A percentile compares a stretch with the other conserved stretches of the same genome.
Evolutionary conservation across 345 rosid species (phyloP).

Genomic region (Gossypium thurberi): DNA sequence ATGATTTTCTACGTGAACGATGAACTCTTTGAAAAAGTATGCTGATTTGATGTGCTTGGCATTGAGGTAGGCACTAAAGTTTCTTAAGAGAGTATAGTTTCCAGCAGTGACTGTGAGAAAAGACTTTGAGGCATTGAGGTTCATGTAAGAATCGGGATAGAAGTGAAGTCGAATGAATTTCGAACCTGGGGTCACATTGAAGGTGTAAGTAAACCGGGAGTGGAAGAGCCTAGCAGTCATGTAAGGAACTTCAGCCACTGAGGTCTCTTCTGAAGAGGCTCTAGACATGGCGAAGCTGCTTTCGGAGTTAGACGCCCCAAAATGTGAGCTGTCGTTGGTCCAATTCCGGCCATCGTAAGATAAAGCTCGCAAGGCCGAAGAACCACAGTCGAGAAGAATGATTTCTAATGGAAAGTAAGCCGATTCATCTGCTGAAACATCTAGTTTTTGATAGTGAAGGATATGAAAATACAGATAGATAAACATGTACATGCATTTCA

Average conservation of each 20-base stretch:
- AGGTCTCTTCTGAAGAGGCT: not conserved
- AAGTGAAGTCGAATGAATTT: conserved; percentile 28
- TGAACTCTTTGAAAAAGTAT: conserved; percentile 18
- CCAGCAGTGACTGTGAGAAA: conserved; percentile 15
- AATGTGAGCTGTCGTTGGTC: conserved; percentile 14
- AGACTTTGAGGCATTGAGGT: conserved; percentile 11
- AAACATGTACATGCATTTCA: not conserved
- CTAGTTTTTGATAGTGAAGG: not conserved
- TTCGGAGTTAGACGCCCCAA: not conserved
- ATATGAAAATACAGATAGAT: not conserved
- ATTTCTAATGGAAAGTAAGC: conserved; percentile 5
- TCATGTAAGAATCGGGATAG: conserved; percentile 14
- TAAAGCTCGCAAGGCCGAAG: not conserved
- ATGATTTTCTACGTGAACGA: conserved; percentile 1
- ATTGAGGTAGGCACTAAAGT: conserved; percentile 15
- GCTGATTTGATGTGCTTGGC: not conserved
- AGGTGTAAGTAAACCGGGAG: conserved; percentile 15
- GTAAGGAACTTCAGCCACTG: conserved; percentile 9
- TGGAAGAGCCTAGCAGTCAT: conserved; percentile 12
- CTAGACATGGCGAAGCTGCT: not conserved
- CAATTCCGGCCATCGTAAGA: conserved; percentile 10
- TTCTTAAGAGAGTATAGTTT: conserved; percentile 15
- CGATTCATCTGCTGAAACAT: not conserved
- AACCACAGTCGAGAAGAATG: conserved; percentile 14
- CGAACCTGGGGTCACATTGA: conserved; percentile 16